phyloP scores from a whole-genome alignment of 2,329 filamentous ascomycete genomes.

The Trichoderma sp. region DNA sequence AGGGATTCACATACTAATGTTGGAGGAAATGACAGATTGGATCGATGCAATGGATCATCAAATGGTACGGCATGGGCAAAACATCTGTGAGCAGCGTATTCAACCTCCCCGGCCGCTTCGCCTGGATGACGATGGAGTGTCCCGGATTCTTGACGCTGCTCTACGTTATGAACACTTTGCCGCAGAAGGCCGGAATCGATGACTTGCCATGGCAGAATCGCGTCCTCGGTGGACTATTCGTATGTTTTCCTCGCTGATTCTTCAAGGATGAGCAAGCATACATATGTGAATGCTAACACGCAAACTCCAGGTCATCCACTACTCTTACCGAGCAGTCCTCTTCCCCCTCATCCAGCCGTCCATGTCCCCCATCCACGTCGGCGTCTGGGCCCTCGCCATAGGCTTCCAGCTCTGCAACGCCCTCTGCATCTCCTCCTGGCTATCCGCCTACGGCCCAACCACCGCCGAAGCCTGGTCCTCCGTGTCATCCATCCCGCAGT shows the following conservation, averaged over 20 bases:
- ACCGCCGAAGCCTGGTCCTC: constrained; percentile 51
- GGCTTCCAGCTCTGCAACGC: constrained; percentile 81
- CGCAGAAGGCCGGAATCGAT: constrained; percentile 54
- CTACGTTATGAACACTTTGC: constrained; percentile 73
- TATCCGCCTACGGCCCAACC: constrained; percentile 75
- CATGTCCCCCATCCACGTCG: constrained; percentile 83
- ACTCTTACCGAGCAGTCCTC: constrained; percentile 82
- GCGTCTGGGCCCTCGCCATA: constrained; percentile 63
- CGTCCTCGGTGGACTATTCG: constrained; percentile 68
- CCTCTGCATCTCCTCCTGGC: constrained; percentile 73
- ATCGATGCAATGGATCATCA: constrained; percentile 69
- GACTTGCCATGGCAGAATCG: constrained; percentile 75
- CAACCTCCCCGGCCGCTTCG: constrained; percentile 86
- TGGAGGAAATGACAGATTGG: constrained; percentile 54
- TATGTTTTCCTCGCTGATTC: constrained; percentile 31
- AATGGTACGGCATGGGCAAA: constrained; percentile 90
- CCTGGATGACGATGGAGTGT: constrained; percentile 86
- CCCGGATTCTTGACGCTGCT: constrained; percentile 74
- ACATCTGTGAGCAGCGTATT: constrained; percentile 71
- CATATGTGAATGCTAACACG: too few species aligned
- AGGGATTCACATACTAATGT: not conserved
- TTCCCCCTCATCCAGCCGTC: constrained; percentile 81
- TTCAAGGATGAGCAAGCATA: too few species aligned
- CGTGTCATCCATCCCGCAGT: constrained; percentile 44
- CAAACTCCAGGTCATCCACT: constrained; percentile 67